Evolutionary conservation across 2,329 filamentous ascomycete species (phyloP).

Genomic region (Neurospora sp.): DNA sequence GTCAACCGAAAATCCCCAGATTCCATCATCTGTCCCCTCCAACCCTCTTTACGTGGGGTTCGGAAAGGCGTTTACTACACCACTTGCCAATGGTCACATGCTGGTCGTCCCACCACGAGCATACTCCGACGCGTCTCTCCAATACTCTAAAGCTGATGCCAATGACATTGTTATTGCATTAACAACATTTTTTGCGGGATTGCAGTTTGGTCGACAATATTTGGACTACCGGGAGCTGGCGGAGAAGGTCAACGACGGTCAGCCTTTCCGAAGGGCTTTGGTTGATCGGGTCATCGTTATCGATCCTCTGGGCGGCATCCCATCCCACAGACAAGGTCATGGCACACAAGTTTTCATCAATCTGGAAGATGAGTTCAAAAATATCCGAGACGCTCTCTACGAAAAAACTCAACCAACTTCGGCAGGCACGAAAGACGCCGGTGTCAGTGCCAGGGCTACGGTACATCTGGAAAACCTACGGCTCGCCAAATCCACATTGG

Average conservation of each 20-base stretch:
- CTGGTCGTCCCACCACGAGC: constrained; percentile 53
- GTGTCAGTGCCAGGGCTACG: constrained; percentile 13
- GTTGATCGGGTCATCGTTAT: constrained; percentile 83
- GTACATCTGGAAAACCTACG: constrained; percentile 61
- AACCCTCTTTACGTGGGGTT: constrained; percentile 30
- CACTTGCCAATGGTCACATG: constrained; percentile 58
- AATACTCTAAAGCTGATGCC: constrained; percentile 31
- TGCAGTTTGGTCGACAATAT: constrained; percentile 34
- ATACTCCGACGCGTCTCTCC: constrained; percentile 29
- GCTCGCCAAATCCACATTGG: constrained; percentile 59
- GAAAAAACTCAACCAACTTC: constrained; percentile 9
- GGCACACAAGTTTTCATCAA: constrained; percentile 81
- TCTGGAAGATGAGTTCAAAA: constrained; percentile 75
- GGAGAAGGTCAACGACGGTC: constrained; percentile 27
- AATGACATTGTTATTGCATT: constrained; percentile 65
- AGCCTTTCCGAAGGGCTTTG: constrained; percentile 37
- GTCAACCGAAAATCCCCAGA: constrained; percentile 17
- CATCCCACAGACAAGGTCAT: constrained; percentile 50
- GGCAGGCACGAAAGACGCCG: neutral
- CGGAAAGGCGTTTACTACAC: constrained; percentile 49
- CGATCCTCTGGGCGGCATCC: constrained; percentile 78
- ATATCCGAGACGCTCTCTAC: constrained; percentile 53
- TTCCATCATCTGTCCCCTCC: constrained; percentile 24
- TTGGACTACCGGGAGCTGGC: constrained; percentile 20
- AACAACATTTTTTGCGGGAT: constrained; percentile 62